Evolutionary conservation across 2,329 filamentous ascomycete species (phyloP), one percentile per base, ranked within the genome.

Genomic region (Colletotrichum sp.): DNA sequence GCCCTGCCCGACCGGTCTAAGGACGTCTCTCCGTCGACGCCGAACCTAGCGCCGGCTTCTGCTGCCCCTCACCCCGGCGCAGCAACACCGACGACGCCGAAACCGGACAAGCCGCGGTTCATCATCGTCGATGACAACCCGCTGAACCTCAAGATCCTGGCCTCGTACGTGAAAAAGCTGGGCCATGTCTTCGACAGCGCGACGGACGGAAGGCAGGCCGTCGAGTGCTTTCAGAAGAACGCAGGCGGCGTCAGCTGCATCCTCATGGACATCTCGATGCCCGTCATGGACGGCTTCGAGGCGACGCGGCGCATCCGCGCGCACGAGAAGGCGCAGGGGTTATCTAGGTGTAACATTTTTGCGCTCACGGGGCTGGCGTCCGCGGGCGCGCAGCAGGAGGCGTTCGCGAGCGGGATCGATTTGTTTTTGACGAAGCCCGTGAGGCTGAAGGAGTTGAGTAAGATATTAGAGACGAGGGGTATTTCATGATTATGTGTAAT

Each of bases 341-440:
- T 89, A 0, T 74, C 81, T 1, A 86, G 87, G 1, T 85, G 86
- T 1, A 82, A 85, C 4, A 87, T 92, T 26, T 88, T 92, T 26
- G 90, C 89, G 0, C 81, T 92, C 2, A 90, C 90, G 0, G 90
- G 90, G 0, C 81, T 91, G 2, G 89, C 88, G 0, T 89, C 88
- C 18, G 82, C 85, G 1, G 85, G 85, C 22, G 88, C 88, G 0
- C 87, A 90, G 72, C 85, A 89, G 63, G 90, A 91, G 76, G 90
- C 90, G 0, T 86, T 89, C 66, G 87, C 85, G 2, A 89, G 86
- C 66, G 90, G 90, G 1, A 84, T 91, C 9, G 89, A 92, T 75
- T 73, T 90, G 13, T 91, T 90, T 68, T 78, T 92, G 22, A 90
- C 90, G 48, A 91, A 91, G 78, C 90, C 90, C 0, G 88, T 91